These are phyloP conservation scores for Cicer judaicum DNA, from an alignment of 306 rosid species.

Conservation along the genomic window DNA sequence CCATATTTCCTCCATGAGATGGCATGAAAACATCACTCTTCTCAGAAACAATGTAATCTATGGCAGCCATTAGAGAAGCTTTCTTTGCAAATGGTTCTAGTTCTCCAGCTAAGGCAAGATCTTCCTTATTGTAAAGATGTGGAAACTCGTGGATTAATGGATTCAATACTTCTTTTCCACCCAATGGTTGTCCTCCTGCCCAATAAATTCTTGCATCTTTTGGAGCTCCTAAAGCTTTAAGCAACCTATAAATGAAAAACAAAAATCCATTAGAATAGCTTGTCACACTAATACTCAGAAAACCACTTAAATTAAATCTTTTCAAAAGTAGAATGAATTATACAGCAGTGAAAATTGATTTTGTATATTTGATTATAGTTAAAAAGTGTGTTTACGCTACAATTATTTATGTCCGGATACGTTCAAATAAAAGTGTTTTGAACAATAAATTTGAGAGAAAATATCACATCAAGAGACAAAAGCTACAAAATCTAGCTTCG, in stretches of 20 bases:
- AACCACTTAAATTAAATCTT: background rate
- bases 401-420: too few relatives aligned
- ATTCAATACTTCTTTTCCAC: constrained; percentile 80
- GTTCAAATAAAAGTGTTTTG: too few relatives aligned
- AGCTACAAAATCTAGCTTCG: too few relatives aligned
- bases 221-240: constrained; percentile 88
- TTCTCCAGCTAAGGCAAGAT: constrained; percentile 81
- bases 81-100: constrained; percentile 74
- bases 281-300: constrained; percentile 15
- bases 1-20: constrained; percentile 99
- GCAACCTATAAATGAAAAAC: constrained; percentile 61
- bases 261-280: background rate
- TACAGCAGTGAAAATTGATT: too few relatives aligned
- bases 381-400: too few relatives aligned
- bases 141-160: constrained; percentile 71
- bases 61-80: constrained; percentile 96
- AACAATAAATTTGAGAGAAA: too few relatives aligned
- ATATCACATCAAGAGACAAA: too few relatives aligned
- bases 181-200: constrained; percentile 95
- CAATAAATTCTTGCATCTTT: constrained; percentile 75
- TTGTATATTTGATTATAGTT: too few relatives aligned
- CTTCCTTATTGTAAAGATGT: constrained; percentile 81
- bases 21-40: constrained; percentile 96
- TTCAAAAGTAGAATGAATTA: too few relatives aligned
- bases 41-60: constrained; percentile 84